Percentiles rank a stretch among this genome's conserved stretches.
Evolutionary conservation across 1,139 yeast genomes (phyloP).

Genomic region (Saccharomyces hybrid): DNA sequence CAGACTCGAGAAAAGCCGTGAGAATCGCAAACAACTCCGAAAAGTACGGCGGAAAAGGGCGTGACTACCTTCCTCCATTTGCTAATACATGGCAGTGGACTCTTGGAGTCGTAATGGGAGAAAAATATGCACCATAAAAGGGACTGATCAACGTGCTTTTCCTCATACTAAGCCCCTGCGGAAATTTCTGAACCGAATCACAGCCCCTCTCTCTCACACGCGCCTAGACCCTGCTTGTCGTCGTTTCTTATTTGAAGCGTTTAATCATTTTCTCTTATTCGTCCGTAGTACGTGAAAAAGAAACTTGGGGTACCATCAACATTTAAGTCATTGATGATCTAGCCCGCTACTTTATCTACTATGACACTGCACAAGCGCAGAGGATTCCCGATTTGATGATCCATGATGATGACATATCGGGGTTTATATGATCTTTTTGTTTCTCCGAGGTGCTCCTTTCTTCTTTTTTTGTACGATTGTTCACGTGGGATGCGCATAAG

Average conservation of each 20-base stretch:
- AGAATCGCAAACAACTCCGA: too few relatives aligned
- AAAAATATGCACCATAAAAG: too few relatives aligned
- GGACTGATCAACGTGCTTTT: neutral
- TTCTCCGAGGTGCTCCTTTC: neutral
- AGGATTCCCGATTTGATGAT: neutral
- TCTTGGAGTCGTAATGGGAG: too few relatives aligned
- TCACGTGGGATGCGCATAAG: neutral
- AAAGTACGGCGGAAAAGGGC: too few relatives aligned
- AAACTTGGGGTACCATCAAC: neutral
- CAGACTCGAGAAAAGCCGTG: too few relatives aligned
- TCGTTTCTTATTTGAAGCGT: neutral
- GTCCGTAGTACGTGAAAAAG: neutral
- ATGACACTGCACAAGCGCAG: neutral
- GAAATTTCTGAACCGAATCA: neutral
- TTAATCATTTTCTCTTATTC: neutral
- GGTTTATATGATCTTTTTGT: neutral
- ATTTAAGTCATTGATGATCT: neutral
- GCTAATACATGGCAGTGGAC: too few relatives aligned
- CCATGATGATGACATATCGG: neutral
- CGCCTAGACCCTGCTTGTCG: neutral
- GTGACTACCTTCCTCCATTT: too few relatives aligned
- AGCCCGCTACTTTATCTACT: neutral
- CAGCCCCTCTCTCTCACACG: neutral
- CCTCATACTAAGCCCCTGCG: neutral
- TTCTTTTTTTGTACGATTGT: neutral